Conservation (phyloP, 1,284 basidiomycete genomes). For the Cutaneotrichosporon sp. region DNA sequence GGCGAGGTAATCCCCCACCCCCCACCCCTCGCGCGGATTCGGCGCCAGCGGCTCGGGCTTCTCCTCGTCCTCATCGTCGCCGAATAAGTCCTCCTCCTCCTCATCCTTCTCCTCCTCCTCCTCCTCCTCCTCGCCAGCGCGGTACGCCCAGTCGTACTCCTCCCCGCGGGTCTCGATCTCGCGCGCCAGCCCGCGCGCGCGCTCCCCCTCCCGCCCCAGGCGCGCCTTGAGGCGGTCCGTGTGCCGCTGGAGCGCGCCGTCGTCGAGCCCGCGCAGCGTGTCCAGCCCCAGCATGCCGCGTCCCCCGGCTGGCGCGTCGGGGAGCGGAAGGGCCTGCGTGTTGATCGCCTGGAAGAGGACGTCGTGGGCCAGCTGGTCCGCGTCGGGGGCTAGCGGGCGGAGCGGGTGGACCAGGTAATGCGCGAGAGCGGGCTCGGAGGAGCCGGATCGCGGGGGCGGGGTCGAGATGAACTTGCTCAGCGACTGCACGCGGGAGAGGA, state of each 20-base stretch:
- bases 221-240: conserved; percentile 22
- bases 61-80: conserved; percentile 26
- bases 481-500: conserved; percentile 41
- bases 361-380: conserved; percentile 34
- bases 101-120: conserved; percentile 26
- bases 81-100: conserved; percentile 25
- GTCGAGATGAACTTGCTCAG: conserved; percentile 34
- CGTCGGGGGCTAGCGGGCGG: conserved; percentile 33
- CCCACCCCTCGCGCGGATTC: conserved; percentile 39
- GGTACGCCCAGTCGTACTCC: conserved; percentile 38
- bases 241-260: conserved; percentile 21
- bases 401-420: conserved; percentile 44
- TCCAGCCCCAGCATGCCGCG: conserved; percentile 9
- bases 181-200: conserved; percentile 27
- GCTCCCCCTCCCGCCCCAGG: conserved; percentile 25
- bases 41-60: conserved; percentile 15
- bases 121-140: conserved; percentile 31
- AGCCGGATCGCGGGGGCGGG: conserved; percentile 3
- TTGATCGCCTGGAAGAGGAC: conserved; percentile 43
- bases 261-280: conserved; percentile 28
- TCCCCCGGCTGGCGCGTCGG: conserved; percentile 8
- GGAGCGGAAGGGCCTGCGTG: conserved; percentile 27
- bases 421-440: conserved; percentile 5
- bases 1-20: conserved; percentile 36
- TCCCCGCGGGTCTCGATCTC: conserved; percentile 33